Evolutionary conservation across 108 stramenopile species (phyloP).

Genomic region (Pseudonitzschia pungens): DNA sequence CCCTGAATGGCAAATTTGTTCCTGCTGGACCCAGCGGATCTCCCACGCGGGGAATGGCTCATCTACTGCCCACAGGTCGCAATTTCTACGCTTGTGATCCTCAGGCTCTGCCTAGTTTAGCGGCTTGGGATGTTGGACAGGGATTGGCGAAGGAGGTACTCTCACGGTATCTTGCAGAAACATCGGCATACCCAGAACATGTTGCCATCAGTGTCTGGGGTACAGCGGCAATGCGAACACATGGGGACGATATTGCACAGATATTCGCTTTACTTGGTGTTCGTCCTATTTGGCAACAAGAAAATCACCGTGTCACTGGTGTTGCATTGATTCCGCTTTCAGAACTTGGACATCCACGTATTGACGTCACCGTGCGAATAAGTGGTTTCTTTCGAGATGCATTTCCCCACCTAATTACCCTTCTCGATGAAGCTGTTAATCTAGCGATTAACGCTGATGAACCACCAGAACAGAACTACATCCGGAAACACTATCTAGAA

Average conservation of each 20-base stretch:
- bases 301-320: conserved; percentile 11
- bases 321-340: conserved; percentile 10
- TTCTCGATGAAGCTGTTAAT: conserved; percentile 9
- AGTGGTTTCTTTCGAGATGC: conserved; percentile 18
- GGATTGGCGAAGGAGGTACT: conserved; percentile 6
- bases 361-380: conserved; percentile 12
- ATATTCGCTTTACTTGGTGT: conserved; percentile 11
- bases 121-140: conserved; percentile 13
- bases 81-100: conserved; percentile 12
- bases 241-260: conserved; percentile 10
- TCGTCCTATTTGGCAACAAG: conserved; percentile 10
- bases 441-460: conserved; percentile 11
- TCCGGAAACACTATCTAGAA: conserved; percentile 12
- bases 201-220: conserved; percentile 15
- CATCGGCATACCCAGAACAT: conserved; percentile 6
- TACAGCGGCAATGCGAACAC: conserved; percentile 8
- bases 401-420: conserved; percentile 8
- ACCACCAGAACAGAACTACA: conserved; percentile 8
- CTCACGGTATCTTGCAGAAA: conserved; percentile 5
- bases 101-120: conserved; percentile 4
- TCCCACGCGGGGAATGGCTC: conserved; percentile 16
- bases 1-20: conserved; percentile 8
- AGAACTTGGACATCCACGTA: conserved; percentile 4
- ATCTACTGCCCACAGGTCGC: conserved; percentile 11
- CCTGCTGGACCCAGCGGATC: conserved; percentile 14